Evolutionary conservation across 1,139 yeast genomes (phyloP).

Genomic region (Pichia cactophila): DNA sequence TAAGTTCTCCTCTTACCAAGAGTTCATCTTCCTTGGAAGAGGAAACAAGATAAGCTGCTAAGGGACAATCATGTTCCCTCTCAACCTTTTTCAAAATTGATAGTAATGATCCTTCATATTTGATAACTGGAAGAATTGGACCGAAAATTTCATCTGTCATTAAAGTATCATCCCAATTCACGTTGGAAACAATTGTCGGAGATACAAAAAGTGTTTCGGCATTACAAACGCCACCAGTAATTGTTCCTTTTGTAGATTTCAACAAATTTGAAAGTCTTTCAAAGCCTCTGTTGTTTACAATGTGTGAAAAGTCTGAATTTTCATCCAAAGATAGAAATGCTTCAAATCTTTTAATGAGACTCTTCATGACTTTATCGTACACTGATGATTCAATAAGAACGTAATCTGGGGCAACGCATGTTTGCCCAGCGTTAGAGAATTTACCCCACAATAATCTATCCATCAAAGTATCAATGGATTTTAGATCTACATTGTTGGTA

Average conservation of each 20-base stretch:
- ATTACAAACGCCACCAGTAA: conserved; percentile 50
- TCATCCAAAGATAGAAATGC: conserved; percentile 37
- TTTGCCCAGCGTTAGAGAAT: conserved; percentile 79
- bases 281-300: conserved; percentile 57
- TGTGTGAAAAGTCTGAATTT: conserved; percentile 47
- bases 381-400: conserved; percentile 54
- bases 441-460: conserved; percentile 72
- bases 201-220: conserved; percentile 43
- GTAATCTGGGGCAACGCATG: conserved; percentile 87
- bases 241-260: conserved; percentile 46
- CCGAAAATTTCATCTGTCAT: conserved; percentile 82
- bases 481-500: conserved; percentile 37
- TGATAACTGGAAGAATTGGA: conserved; percentile 72
- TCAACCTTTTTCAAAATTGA: conserved; percentile 43
- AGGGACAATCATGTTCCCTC: conserved; percentile 68
- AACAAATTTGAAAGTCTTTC: conserved; percentile 42
- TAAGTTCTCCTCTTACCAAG: conserved; percentile 40
- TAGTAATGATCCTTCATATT: conserved; percentile 40
- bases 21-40: conserved; percentile 45
- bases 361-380: conserved; percentile 45
- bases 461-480: conserved; percentile 45
- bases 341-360: conserved; percentile 37
- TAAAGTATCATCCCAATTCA: conserved; percentile 55
- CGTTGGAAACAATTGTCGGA: conserved; percentile 68
- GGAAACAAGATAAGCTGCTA: conserved; percentile 74